A percentile compares a stretch with the other conserved stretches of the same genome.
Conservation (phyloP, 1,284 basidiomycete species). For the Boletellus deceptivus region DNA sequence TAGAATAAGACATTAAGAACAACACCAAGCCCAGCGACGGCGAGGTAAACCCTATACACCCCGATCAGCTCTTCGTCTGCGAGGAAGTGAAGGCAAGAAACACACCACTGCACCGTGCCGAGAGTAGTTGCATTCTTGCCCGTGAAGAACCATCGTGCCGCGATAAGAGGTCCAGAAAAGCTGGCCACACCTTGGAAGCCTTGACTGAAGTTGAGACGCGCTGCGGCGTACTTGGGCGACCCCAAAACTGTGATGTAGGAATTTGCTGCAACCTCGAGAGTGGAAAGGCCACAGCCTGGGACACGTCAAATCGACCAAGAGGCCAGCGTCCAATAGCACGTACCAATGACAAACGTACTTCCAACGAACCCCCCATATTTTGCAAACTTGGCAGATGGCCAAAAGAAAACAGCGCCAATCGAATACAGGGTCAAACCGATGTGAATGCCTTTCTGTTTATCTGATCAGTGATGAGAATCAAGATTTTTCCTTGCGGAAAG, state of each 20-base stretch:
- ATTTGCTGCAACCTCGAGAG: slow-evolving; percentile 74
- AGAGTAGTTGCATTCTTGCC: slow-evolving; percentile 60
- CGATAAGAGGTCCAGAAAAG: slow-evolving; percentile 80
- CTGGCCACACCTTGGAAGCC: slow-evolving; percentile 80
- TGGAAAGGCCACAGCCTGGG: slow-evolving; percentile 66
- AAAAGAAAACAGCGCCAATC: slow-evolving; percentile 75
- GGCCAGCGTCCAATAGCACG: slow-evolving; percentile 6
- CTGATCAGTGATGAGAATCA: slow-evolving; percentile 5
- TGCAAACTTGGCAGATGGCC: slow-evolving; percentile 71
- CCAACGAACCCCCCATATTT: slow-evolving; percentile 74
- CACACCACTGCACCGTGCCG: slow-evolving; percentile 71
- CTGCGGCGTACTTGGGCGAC: slow-evolving; percentile 67
- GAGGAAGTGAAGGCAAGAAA: not conserved
- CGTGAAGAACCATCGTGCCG: slow-evolving; percentile 71
- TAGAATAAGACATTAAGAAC: slow-evolving; percentile 68
- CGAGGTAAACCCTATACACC: slow-evolving; percentile 66
- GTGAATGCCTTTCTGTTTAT: slow-evolving; percentile 56
- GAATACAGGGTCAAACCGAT: slow-evolving; percentile 71
- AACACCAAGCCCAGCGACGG: slow-evolving; percentile 65
- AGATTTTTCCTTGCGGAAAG: not conserved
- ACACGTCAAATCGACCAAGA: not conserved
- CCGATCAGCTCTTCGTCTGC: slow-evolving; percentile 2
- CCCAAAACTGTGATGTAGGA: slow-evolving; percentile 76
- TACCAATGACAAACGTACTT: slow-evolving; percentile 67
- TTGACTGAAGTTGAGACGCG: slow-evolving; percentile 80